Evolutionary conservation across 192 early-diverging fungal species (phyloP), one percentile per base, ranked within the genome.

Genomic region (Rhizoclosmatium globosum): DNA sequence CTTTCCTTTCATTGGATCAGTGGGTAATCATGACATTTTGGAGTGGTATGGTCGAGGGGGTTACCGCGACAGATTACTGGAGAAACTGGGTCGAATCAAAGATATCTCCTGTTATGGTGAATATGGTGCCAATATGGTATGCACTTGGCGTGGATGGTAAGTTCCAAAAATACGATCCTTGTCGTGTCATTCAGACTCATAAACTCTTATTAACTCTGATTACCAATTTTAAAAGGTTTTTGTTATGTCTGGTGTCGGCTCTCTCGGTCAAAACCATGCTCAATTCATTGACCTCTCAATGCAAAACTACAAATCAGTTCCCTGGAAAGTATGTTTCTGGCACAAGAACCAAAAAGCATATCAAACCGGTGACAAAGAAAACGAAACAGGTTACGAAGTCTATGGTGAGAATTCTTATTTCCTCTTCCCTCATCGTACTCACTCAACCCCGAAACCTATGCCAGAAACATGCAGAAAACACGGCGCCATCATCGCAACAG

Each of bases 281-380:
- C 11, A 68, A 68, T 83, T 80, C 57, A 23, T 82, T 41, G 64
- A 79, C 56, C 13, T 47, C 0, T 53, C 64, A 4, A 38, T 85
- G 3, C 6, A 45, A 19, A 46, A 66, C 48, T 84, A 84, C 69
- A 46, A 65, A 4, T 38, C 64, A 46, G 47, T 62, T 17, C 76
- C 84, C 1, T 83, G 81, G 82, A 83, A 82, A 58, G 45, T 85
- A 4, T 85, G 85, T 64, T 23, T 64, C 45, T 85, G 82, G 82
- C 85, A 85, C 78, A 85, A 85, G 71, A 85, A 85, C 77, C 85
- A 85, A 65, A 45, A 41, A 38, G 53, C 50, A 13, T 84, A 76
- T 53, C 85, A 85, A 60, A 79, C 80, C 0, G 85, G 85, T 3
- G 77, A 81, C 57, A 83, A 85, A 60, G 11, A 17, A 1, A 78